A percentile compares a stretch with the other conserved stretches of the same genome.
Evolutionary conservation across 1,139 yeast species (phyloP).

Genomic region (Debaryomycetaceae sp.): DNA sequence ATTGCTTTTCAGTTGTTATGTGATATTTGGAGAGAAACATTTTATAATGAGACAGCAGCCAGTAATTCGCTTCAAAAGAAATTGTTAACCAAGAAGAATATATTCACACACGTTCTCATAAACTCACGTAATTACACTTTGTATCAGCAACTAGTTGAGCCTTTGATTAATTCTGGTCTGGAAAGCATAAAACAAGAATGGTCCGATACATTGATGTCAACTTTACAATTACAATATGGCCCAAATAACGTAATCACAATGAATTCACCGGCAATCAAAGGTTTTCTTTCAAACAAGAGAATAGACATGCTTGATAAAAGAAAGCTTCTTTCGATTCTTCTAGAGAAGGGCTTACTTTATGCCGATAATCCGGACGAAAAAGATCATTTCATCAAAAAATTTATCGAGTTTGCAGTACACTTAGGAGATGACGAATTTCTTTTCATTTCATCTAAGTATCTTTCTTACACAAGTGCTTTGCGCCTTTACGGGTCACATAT

Average conservation of each 20-base stretch:
- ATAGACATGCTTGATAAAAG: slow-evolving; percentile 13
- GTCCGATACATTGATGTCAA: slow-evolving; percentile 21
- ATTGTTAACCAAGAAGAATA: slow-evolving; percentile 15
- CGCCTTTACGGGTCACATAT: slow-evolving; percentile 15
- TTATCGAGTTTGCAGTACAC: slow-evolving; percentile 14
- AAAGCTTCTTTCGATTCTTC: slow-evolving; percentile 16
- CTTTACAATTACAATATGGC: slow-evolving; percentile 17
- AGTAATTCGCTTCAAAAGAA: slow-evolving; percentile 12
- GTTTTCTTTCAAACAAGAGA: slow-evolving; percentile 12
- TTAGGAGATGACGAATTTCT: slow-evolving; percentile 20
- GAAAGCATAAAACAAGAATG: slow-evolving; percentile 11
- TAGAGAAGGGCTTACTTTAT: slow-evolving; percentile 18
- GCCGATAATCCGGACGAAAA: slow-evolving; percentile 11
- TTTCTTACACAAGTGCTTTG: slow-evolving; percentile 17
- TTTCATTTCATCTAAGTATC: slow-evolving; percentile 14
- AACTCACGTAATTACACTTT: slow-evolving; percentile 17
- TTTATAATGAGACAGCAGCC: slow-evolving; percentile 6
- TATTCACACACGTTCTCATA: slow-evolving; percentile 19
- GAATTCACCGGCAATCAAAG: slow-evolving; percentile 12
- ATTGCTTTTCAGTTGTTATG: slow-evolving; percentile 15
- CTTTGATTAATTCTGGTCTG: slow-evolving; percentile 6
- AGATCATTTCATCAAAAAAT: slow-evolving; percentile 12
- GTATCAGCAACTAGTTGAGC: slow-evolving; percentile 17
- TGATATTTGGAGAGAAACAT: slow-evolving; percentile 19
- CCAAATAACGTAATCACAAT: slow-evolving; percentile 9